phyloP scores from a whole-genome alignment of 2,329 filamentous ascomycete genomes.

The Colletotrichum endophyticum region DNA sequence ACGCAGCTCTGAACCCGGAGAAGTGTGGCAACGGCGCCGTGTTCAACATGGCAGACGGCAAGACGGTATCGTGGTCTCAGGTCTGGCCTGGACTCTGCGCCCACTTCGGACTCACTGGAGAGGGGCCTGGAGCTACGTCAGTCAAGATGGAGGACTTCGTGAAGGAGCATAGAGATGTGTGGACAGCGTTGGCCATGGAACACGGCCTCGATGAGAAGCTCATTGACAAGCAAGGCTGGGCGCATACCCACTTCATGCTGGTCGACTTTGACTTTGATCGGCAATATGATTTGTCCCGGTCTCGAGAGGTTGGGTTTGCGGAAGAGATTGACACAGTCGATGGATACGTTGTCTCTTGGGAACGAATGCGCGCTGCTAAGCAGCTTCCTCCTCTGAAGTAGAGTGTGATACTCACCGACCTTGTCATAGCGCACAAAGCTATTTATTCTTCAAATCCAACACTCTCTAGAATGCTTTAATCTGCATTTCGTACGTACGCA shows the following conservation, averaged over 20 bases:
- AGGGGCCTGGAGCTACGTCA: background rate
- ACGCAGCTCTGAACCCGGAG: constrained; percentile 10
- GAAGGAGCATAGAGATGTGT: constrained; percentile 3
- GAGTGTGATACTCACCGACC: background rate
- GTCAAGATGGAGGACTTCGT: constrained; percentile 15
- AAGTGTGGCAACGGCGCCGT: constrained; percentile 13
- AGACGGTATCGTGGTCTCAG: constrained; percentile 17
- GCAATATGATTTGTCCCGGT: constrained; percentile 18
- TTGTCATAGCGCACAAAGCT: rapidly evolving
- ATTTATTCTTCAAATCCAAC: background rate
- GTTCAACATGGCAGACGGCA: constrained; percentile 21
- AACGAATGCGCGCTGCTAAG: constrained; percentile 21
- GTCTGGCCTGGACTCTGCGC: constrained; percentile 20
- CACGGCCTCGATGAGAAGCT: constrained; percentile 7
- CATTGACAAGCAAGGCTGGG: background rate
- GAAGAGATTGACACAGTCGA: constrained; percentile 20
- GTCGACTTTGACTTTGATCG: constrained; percentile 24
- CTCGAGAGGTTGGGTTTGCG: constrained; percentile 16
- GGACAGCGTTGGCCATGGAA: constrained; percentile 2
- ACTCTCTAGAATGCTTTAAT: background rate
- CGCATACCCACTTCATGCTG: constrained; percentile 14
- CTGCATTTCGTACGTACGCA: background rate
- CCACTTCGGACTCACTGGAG: constrained; percentile 19
- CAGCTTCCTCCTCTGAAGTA: constrained; percentile 4
- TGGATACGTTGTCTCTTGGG: constrained; percentile 9